Conservation (phyloP, 1,139 yeast species). For the Taphrina deformans region DNA sequence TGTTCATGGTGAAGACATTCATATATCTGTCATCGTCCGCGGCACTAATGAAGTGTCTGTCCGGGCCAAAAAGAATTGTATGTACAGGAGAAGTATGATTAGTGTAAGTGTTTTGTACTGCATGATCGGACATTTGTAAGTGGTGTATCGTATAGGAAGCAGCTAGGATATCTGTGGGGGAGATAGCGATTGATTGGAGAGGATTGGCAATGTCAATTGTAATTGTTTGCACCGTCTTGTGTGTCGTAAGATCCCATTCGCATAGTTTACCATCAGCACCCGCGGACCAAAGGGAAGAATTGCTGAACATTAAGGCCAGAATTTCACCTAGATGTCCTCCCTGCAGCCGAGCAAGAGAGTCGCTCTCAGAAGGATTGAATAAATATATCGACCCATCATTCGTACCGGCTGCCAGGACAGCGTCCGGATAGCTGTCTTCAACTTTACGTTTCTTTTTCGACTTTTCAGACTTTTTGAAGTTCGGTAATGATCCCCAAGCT, state of each 20-base stretch:
- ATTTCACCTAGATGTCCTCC: conserved; percentile 58
- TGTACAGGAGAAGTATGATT: conserved; percentile 71
- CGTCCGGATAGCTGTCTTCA: conserved; percentile 44
- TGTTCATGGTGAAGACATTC: conserved; percentile 58
- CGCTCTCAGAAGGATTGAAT: conserved; percentile 67
- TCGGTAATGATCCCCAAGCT: conserved; percentile 54
- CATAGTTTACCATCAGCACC: conserved; percentile 63
- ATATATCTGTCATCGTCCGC: conserved; percentile 78
- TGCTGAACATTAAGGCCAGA: conserved; percentile 50
- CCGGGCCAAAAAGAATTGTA: conserved; percentile 46
- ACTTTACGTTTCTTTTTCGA: conserved; percentile 46
- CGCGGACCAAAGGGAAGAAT: conserved; percentile 59
- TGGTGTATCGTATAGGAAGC: conserved; percentile 45
- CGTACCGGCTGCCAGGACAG: conserved; percentile 62
- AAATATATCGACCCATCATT: conserved; percentile 64
- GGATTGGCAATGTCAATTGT: conserved; percentile 41
- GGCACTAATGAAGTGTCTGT: conserved; percentile 55
- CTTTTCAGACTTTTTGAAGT: conserved; percentile 37
- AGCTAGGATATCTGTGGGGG: conserved; percentile 50
- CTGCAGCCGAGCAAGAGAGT: conserved; percentile 55
- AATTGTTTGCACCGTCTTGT: neutral
- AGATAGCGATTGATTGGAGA: conserved; percentile 43
- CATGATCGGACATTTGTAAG: conserved; percentile 46
- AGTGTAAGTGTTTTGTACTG: conserved; percentile 54
- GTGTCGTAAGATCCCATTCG: conserved; percentile 59